Conservation (phyloP, 2,329 filamentous ascomycete genomes). For the Pseudogymnoascus sp. region DNA sequence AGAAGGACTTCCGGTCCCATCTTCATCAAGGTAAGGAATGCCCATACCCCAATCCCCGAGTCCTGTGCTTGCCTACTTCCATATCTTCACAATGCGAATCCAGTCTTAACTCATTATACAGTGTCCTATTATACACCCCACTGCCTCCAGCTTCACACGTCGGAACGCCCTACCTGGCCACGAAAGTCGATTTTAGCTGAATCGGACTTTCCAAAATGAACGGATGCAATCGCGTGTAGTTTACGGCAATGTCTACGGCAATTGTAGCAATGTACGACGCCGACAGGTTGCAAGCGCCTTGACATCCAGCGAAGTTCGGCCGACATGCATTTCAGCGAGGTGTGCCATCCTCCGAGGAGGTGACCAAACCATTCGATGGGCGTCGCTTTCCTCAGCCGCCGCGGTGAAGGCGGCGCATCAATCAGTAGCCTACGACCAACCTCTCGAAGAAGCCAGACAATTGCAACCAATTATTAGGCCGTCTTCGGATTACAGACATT, state of each 20-base stretch:
- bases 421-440: not conserved
- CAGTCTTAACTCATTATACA: not conserved
- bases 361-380: not conserved
- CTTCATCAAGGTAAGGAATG: not conserved
- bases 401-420: not conserved
- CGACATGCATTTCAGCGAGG: not conserved
- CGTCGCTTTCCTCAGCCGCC: not conserved
- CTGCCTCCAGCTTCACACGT: not conserved
- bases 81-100: not conserved
- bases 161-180: not conserved
- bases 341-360: not conserved
- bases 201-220: slow-evolving; percentile 23
- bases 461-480: not conserved
- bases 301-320: not conserved
- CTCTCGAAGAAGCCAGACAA: not conserved
- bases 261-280: slow-evolving; percentile 4
- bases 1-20: not conserved
- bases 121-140: not conserved
- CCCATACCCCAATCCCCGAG: not conserved
- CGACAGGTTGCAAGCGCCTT: not conserved
- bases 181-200: not conserved
- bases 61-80: not conserved
- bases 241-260: slow-evolving; percentile 16
- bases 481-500: not conserved
- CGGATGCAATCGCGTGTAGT: slow-evolving; percentile 28